Evolutionary conservation across 495 filamentous ascomycete species (phyloP).

Genomic region (Talaromyces nanjingensis): DNA sequence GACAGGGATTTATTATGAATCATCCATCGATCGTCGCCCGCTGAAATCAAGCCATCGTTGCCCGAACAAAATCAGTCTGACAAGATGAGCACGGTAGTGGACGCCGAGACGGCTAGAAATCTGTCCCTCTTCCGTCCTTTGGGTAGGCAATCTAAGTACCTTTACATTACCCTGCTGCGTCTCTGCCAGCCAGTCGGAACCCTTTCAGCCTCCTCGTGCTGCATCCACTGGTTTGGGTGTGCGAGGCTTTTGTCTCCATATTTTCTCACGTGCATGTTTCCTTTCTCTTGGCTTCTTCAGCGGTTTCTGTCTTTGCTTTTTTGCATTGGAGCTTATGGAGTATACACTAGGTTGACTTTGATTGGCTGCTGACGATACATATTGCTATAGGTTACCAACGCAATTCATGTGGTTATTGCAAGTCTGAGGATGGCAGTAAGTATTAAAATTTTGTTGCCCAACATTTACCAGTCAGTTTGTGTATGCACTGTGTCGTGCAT

Average conservation of each 20-base stretch:
- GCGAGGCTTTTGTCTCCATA: conserved; percentile 10
- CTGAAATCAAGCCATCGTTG: conserved; percentile 5
- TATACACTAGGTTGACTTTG: not conserved
- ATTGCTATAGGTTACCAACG: conserved; percentile 39
- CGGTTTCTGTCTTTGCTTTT: not conserved
- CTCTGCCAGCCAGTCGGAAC: conserved; percentile 32
- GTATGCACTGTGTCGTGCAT: not conserved
- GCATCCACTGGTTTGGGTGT: conserved; percentile 24
- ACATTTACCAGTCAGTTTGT: not conserved
- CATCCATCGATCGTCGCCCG: conserved; percentile 2
- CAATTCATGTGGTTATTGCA: conserved; percentile 51
- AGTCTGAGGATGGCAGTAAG: conserved; percentile 46
- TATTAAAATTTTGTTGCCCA: conserved; percentile 13
- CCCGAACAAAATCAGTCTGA: too few relatives aligned
- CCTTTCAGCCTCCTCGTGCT: conserved; percentile 30
- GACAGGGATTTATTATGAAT: conserved; percentile 1
- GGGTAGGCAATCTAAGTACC: conserved; percentile 24
- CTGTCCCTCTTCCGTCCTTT: conserved; percentile 43
- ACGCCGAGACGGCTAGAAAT: conserved; percentile 40
- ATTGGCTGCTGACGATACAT: not conserved
- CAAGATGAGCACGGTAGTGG: conserved; percentile 29
- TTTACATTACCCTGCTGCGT: not conserved
- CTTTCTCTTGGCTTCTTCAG: not conserved
- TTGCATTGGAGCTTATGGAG: not conserved
- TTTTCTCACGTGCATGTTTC: conserved; percentile 9